phyloP scores from a whole-genome alignment of 148 eudicot genomes.

The Rhododendron vialii region DNA sequence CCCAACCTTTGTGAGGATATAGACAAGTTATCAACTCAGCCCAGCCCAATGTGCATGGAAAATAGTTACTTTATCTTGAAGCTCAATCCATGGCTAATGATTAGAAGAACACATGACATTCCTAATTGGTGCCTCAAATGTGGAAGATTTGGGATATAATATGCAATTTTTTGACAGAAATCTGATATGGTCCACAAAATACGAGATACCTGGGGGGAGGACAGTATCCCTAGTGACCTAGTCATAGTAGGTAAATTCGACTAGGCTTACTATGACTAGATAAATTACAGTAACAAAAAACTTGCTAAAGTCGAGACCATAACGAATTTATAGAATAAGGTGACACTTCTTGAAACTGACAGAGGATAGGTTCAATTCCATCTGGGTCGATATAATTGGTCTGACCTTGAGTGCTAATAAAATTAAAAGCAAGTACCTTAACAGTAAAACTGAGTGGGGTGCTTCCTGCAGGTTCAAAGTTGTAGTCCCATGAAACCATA shows the following conservation, averaged over 20 bases:
- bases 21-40: background rate
- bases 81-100: background rate
- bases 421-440: conserved; percentile 45
- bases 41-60: background rate
- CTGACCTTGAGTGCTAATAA: background rate
- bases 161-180: background rate
- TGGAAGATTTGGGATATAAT: background rate
- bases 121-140: background rate
- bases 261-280: background rate
- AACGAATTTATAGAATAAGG: background rate
- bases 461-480: conserved; percentile 89
- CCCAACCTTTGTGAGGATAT: background rate
- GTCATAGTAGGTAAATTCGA: background rate
- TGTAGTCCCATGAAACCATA: conserved; percentile 88
- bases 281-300: background rate
- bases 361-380: background rate
- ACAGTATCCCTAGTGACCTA: background rate
- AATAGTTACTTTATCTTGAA: background rate
- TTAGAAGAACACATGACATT: background rate
- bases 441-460: conserved; percentile 89
- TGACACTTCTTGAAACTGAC: background rate
- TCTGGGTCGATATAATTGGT: background rate
- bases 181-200: background rate
- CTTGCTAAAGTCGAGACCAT: background rate
- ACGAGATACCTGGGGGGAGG: background rate